Conservation (phyloP, 306 rosid genomes). For the Vigna unguiculata region DNA sequence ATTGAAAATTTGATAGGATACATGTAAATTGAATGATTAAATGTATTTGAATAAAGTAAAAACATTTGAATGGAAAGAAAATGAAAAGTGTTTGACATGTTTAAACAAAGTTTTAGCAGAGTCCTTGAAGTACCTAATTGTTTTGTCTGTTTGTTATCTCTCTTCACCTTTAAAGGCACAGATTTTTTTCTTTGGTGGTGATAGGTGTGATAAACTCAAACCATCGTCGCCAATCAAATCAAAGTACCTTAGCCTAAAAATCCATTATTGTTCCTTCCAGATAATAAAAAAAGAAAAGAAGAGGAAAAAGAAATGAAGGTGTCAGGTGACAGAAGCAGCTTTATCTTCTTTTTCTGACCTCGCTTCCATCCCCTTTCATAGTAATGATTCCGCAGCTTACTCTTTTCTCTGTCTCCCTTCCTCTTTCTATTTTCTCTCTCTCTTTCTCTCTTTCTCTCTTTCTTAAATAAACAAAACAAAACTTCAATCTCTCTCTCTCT, state of each 20-base stretch:
- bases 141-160: neutral
- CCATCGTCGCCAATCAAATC: conserved; percentile 35
- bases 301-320: conserved; percentile 42
- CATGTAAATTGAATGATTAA: no score
- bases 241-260: conserved; percentile 35
- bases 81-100: neutral
- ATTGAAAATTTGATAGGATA: no score
- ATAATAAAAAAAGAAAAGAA: neutral
- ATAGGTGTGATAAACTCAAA: conserved; percentile 6
- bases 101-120: neutral
- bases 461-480: conserved; percentile 7
- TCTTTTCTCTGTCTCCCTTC: neutral
- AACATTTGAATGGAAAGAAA: neutral
- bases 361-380: conserved; percentile 68
- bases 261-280: neutral
- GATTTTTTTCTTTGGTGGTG: neutral
- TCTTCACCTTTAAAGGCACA: neutral
- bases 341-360: conserved; percentile 70
- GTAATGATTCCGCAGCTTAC: conserved; percentile 62
- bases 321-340: conserved; percentile 70
- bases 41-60: no score
- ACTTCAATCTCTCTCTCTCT: neutral
- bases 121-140: neutral
- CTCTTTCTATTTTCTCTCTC: neutral
- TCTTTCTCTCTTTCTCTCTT: no score